These are phyloP conservation scores for Epichloe coenophiala DNA, from an alignment of 2,329 filamentous ascomycete species.

Conservation along the genomic window DNA sequence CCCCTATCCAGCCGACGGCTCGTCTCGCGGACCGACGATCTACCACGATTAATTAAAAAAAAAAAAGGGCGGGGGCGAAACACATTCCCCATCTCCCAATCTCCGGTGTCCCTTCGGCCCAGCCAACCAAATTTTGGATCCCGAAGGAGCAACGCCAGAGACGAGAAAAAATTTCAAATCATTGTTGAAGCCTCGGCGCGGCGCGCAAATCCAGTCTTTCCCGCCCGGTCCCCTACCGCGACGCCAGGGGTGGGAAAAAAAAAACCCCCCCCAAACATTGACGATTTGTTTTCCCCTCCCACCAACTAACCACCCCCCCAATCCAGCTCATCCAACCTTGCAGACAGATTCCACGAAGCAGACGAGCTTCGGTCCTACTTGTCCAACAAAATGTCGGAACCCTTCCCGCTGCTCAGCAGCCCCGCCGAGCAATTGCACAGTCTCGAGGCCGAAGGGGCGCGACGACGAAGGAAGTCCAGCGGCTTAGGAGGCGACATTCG, in stretches of 20 bases:
- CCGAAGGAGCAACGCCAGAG: too few species aligned
- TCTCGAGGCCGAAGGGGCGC: constrained; percentile 23
- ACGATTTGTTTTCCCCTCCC: not conserved
- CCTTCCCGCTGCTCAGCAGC: constrained; percentile 41
- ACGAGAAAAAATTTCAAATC: not conserved
- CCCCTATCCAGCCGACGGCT: too few species aligned
- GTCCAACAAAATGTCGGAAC: constrained; percentile 31
- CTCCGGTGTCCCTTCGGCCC: too few species aligned
- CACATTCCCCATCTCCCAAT: too few species aligned
- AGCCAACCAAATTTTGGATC: too few species aligned
- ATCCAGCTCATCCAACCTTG: not conserved
- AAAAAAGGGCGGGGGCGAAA: too few species aligned
- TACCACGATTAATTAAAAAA: too few species aligned
- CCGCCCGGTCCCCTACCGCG: not conserved
- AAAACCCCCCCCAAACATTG: not conserved
- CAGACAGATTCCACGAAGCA: not conserved
- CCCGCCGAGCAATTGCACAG: constrained; percentile 35
- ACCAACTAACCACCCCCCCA: not conserved
- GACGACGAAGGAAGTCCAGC: constrained; percentile 43
- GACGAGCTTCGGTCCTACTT: not conserved
- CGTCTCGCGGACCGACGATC: too few species aligned
- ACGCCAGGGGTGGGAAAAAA: not conserved
- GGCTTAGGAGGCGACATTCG: constrained; percentile 38
- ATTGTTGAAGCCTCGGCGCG: not conserved
- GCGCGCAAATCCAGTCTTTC: not conserved